These are phyloP conservation scores for Zoysia pacifica DNA, from an alignment of 176 grass and related monocot genomes.

Conservation along the genomic window DNA sequence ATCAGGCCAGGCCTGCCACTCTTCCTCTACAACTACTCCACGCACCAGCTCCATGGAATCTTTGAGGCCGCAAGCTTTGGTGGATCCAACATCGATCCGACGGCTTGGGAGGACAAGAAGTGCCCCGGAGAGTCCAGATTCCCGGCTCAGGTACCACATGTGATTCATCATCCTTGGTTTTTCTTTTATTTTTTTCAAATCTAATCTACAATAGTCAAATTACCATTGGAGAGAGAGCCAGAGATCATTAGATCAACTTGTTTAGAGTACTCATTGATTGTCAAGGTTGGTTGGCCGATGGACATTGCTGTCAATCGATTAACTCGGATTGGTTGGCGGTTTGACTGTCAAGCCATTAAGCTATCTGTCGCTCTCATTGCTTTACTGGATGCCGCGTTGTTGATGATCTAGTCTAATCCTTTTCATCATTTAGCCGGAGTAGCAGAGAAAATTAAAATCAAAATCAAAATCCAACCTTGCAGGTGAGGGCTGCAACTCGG, in stretches of 20 bases:
- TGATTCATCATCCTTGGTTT: neutral
- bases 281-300: constrained; percentile 13
- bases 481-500: constrained; percentile 81
- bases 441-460: no score
- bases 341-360: constrained; percentile 4
- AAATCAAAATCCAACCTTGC: neutral
- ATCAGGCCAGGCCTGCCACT: constrained; percentile 92
- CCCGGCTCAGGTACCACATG: constrained; percentile 65
- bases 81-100: constrained; percentile 90
- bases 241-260: no score
- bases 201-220: neutral
- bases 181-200: neutral
- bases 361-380: neutral
- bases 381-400: neutral
- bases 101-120: constrained; percentile 99
- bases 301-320: neutral
- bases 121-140: constrained; percentile 93
- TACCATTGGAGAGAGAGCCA: no score
- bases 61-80: constrained; percentile 98
- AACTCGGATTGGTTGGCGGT: constrained; percentile 11
- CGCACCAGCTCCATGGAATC: constrained; percentile 95
- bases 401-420: neutral
- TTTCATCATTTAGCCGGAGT: no score
- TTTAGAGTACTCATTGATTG: neutral
- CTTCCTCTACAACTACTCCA: constrained; percentile 99